phyloP scores from a whole-genome alignment of 2,329 filamentous ascomycete genomes.

The Huntiella omanensis region DNA sequence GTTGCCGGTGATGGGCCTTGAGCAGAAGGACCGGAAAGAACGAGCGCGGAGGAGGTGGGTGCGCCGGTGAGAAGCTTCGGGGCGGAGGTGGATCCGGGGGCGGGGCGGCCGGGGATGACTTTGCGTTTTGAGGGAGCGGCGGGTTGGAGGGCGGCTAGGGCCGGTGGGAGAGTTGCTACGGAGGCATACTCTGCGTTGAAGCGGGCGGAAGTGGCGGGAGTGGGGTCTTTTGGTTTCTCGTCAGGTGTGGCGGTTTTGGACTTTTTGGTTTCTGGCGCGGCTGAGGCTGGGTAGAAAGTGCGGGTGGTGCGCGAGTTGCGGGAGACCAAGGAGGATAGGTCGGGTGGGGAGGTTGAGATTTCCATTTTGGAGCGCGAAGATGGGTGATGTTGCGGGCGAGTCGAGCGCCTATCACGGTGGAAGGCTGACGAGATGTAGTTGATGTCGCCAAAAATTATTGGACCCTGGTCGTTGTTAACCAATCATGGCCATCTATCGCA shows the following conservation, averaged over 20 bases:
- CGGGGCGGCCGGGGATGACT: slow-evolving; percentile 1
- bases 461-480: not conserved
- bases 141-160: slow-evolving; percentile 62
- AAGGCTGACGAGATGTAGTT: not conserved
- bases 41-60: slow-evolving; percentile 15
- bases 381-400: not conserved
- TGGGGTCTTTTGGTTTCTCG: slow-evolving; percentile 7
- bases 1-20: not conserved
- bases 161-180: slow-evolving; percentile 58
- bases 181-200: slow-evolving; percentile 59
- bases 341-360: slow-evolving; percentile 4
- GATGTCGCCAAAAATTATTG: not conserved
- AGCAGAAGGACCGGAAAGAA: not conserved
- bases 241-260: slow-evolving; percentile 7
- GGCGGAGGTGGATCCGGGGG: slow-evolving; percentile 9
- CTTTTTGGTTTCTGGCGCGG: slow-evolving; percentile 17
- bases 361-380: slow-evolving; percentile 4
- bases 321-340: slow-evolving; percentile 9
- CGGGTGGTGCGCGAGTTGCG: slow-evolving; percentile 10
- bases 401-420: not conserved
- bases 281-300: slow-evolving; percentile 11
- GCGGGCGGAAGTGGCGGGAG: slow-evolving; percentile 22
- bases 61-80: slow-evolving; percentile 23
- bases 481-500: not conserved
- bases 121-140: slow-evolving; percentile 14